Evolutionary conservation across 139 green algal species (phyloP).

Genomic region (Pseudopediastrum boryanum): DNA sequence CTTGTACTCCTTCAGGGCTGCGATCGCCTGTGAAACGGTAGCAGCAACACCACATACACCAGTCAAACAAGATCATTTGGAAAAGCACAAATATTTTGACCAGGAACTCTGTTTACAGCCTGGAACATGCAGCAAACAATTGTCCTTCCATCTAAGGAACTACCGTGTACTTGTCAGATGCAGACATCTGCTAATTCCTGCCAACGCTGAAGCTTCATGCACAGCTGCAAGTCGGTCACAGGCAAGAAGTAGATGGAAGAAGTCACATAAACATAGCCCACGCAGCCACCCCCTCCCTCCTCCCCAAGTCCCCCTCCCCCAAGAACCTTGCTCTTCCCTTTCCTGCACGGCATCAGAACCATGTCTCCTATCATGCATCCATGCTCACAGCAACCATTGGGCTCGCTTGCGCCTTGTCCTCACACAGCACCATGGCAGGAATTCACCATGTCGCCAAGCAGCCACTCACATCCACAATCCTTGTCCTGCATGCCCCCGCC

Average conservation of each 20-base stretch:
- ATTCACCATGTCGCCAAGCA: background rate
- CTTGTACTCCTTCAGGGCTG: conserved; percentile 28
- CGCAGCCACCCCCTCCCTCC: background rate
- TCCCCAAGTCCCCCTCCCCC: background rate
- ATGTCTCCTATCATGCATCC: too few relatives aligned
- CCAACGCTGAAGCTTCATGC: too few relatives aligned
- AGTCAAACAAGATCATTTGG: background rate
- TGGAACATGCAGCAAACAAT: too few relatives aligned
- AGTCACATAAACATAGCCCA: background rate
- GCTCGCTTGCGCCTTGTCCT: too few relatives aligned
- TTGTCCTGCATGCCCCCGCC: conserved; percentile 27
- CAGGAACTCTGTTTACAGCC: background rate
- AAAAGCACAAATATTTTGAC: background rate
- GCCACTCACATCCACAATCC: conserved; percentile 51
- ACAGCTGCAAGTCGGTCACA: too few relatives aligned
- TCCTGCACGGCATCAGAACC: too few relatives aligned
- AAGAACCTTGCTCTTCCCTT: too few relatives aligned
- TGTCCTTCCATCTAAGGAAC: too few relatives aligned
- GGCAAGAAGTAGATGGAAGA: too few relatives aligned
- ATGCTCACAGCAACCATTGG: too few relatives aligned
- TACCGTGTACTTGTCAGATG: too few relatives aligned
- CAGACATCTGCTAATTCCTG: too few relatives aligned
- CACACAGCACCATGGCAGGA: background rate
- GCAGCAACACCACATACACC: background rate
- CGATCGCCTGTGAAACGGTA: conserved; percentile 19